Conservation (phyloP, 345 rosid species). For the Erodium maritimum region DNA sequence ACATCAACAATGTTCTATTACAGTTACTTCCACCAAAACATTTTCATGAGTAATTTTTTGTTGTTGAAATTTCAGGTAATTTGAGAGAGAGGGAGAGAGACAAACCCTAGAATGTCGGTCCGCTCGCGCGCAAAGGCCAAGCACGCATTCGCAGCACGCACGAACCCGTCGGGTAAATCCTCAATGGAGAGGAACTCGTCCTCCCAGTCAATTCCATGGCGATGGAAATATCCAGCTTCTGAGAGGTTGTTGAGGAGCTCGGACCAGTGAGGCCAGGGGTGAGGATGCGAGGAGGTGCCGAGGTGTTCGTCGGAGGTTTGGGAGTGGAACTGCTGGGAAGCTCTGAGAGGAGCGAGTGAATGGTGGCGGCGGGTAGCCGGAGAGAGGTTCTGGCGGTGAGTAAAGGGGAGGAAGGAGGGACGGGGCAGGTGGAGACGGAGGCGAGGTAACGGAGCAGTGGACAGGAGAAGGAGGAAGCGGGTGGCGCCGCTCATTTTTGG, state of each 20-base stretch:
- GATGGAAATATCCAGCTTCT: conserved; percentile 27
- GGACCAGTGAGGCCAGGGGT: conserved; percentile 35
- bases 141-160: conserved; percentile 44
- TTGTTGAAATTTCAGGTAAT: not conserved
- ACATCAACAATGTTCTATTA: not conserved
- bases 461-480: conserved; percentile 48
- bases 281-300: conserved; percentile 11
- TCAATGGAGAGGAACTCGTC: conserved; percentile 22
- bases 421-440: conserved; percentile 10
- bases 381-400: conserved; percentile 9
- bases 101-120: conserved; percentile 44
- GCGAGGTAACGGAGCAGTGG: conserved; percentile 23
- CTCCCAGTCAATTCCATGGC: conserved; percentile 4
- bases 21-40: no score
- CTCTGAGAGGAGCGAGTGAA: conserved; percentile 7
- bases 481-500: conserved; percentile 44
- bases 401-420: conserved; percentile 11
- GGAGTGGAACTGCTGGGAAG: conserved; percentile 11
- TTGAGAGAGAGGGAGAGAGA: conserved; percentile 3
- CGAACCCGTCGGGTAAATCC: conserved; percentile 41
- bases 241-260: conserved; percentile 27
- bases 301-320: conserved; percentile 15
- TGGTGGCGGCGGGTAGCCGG: conserved; percentile 3
- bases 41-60: no score
- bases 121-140: conserved; percentile 50